Conservation (phyloP, 495 filamentous ascomycete genomes). For the Annulohypoxylon nitens region DNA sequence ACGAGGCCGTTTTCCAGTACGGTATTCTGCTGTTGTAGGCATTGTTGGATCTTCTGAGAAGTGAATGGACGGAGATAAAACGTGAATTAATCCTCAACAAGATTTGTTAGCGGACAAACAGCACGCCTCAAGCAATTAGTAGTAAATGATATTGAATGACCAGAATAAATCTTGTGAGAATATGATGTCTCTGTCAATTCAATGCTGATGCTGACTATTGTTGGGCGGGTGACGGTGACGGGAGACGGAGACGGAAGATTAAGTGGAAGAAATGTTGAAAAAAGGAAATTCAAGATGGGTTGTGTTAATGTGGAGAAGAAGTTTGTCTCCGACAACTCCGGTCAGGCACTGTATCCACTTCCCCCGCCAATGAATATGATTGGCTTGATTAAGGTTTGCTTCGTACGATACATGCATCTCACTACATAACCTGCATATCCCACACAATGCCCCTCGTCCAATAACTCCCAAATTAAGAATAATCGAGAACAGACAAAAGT, state of each 20-base stretch:
- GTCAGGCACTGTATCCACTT: background rate
- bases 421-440: slow-evolving; percentile 1
- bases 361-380: slow-evolving; percentile 8
- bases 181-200: slow-evolving; percentile 5
- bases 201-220: slow-evolving; percentile 15
- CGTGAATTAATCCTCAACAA: slow-evolving; percentile 22
- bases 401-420: background rate
- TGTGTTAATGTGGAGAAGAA: slow-evolving; percentile 15
- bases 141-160: slow-evolving; percentile 5
- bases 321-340: slow-evolving; percentile 26
- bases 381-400: background rate
- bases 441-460: slow-evolving; percentile 9
- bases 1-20: slow-evolving; percentile 52
- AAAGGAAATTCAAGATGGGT: slow-evolving; percentile 18
- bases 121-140: slow-evolving; percentile 8
- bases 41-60: slow-evolving; percentile 16
- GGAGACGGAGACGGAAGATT: slow-evolving; percentile 12
- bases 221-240: slow-evolving; percentile 6
- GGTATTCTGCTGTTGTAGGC: slow-evolving; percentile 44
- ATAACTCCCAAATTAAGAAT: background rate
- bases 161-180: background rate
- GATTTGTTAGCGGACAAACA: slow-evolving; percentile 2
- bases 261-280: slow-evolving; percentile 20
- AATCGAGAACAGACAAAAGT: background rate
- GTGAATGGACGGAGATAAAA: background rate